Evolutionary conservation across 1,284 basidiomycete genomes (phyloP).

Genomic region (Trichosporon sp.): DNA sequence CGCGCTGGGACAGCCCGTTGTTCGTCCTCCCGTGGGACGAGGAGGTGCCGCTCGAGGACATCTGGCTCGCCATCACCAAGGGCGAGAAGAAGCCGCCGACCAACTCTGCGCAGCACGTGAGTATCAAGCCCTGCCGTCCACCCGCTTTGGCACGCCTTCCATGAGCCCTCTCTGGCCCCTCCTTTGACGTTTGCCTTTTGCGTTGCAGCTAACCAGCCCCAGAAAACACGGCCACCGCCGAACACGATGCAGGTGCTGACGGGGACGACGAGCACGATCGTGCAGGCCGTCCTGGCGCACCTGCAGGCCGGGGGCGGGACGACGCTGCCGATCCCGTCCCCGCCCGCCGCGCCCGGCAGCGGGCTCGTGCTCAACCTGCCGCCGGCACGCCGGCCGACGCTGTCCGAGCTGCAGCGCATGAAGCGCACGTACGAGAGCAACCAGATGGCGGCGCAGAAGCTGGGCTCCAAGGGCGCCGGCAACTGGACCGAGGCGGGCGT

Average conservation of each 20-base stretch:
- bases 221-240: slow-evolving; percentile 72
- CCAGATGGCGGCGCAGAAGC: slow-evolving; percentile 80
- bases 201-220: slow-evolving; percentile 9
- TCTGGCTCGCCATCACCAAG: slow-evolving; percentile 76
- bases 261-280: slow-evolving; percentile 62
- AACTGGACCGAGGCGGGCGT: slow-evolving; percentile 73
- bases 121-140: no score
- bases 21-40: slow-evolving; percentile 73
- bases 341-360: slow-evolving; percentile 51
- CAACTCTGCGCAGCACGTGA: slow-evolving; percentile 71
- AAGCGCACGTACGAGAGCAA: slow-evolving; percentile 83
- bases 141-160: not conserved
- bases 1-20: slow-evolving; percentile 92
- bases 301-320: slow-evolving; percentile 54
- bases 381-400: slow-evolving; percentile 64
- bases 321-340: slow-evolving; percentile 57
- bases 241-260: slow-evolving; percentile 76
- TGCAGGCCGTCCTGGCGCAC: slow-evolving; percentile 61
- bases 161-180: no score
- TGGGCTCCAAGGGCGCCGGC: slow-evolving; percentile 74
- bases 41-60: slow-evolving; percentile 63
- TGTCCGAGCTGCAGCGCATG: slow-evolving; percentile 76
- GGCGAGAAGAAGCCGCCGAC: slow-evolving; percentile 78
- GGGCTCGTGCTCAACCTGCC: slow-evolving; percentile 53
- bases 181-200: not conserved